phyloP scores from a whole-genome alignment of 495 filamentous ascomycete species.

The Podospora pseudoanserina region DNA sequence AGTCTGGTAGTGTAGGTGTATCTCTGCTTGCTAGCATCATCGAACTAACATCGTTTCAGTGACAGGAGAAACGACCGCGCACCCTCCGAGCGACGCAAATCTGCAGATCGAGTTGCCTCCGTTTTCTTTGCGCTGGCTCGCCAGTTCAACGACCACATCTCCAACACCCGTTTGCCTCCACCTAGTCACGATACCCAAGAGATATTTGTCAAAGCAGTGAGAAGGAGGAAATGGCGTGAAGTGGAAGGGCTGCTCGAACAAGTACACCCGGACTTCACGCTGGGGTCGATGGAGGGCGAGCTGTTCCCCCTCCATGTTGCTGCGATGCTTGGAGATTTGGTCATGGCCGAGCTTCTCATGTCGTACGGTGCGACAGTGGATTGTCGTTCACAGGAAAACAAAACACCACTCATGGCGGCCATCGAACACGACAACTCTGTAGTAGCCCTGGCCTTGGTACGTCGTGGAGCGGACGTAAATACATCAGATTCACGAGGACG shows the following conservation, averaged over 20 bases:
- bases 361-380: conserved; percentile 9
- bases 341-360: conserved; percentile 16
- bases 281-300: background rate
- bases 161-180: conserved; percentile 3
- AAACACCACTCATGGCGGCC: conserved; percentile 13
- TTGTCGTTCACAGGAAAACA: background rate
- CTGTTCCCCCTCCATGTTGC: conserved; percentile 15
- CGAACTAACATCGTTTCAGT: background rate
- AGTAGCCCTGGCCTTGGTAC: conserved; percentile 8
- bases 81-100: background rate
- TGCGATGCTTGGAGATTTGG: conserved; percentile 7
- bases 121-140: background rate
- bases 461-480: conserved; percentile 10
- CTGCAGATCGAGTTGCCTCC: background rate
- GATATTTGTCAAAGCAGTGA: conserved; percentile 11
- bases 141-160: background rate
- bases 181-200: background rate
- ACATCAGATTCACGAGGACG: background rate
- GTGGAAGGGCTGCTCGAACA: conserved; percentile 1
- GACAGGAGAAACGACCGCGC: background rate
- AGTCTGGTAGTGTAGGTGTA: conserved; percentile 8
- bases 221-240: background rate
- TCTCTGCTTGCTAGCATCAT: background rate
- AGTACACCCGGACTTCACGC: conserved; percentile 15
- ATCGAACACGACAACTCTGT: conserved; percentile 6